Evolutionary conservation across 768 basidiomycete species (phyloP).

Genomic region (Floccularia luteovirens): DNA sequence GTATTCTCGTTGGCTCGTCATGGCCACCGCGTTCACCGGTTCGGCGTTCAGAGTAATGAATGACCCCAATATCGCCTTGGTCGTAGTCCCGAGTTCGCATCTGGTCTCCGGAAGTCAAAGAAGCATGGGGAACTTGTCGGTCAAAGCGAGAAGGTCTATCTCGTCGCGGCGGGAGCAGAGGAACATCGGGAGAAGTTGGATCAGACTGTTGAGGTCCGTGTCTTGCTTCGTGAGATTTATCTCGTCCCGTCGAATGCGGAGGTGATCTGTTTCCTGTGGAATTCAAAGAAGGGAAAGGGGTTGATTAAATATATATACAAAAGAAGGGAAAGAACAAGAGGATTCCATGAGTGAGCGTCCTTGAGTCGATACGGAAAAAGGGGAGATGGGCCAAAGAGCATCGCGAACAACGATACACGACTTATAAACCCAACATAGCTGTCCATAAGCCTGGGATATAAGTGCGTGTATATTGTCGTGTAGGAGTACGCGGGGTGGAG

Average conservation of each 20-base stretch:
- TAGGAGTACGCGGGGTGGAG: constrained; percentile 26
- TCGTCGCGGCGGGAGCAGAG: constrained; percentile 2
- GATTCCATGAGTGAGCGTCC: constrained; percentile 35
- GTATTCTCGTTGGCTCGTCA: too few relatives aligned
- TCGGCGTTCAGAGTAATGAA: too few relatives aligned
- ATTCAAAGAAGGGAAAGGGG: constrained; percentile 24
- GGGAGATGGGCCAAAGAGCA: constrained; percentile 18
- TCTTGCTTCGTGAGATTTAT: background rate
- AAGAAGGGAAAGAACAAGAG: constrained; percentile 23
- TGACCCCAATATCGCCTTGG: too few relatives aligned
- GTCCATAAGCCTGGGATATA: constrained; percentile 12
- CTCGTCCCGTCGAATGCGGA: constrained; percentile 11
- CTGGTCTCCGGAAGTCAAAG: too few relatives aligned
- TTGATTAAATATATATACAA: constrained; percentile 21
- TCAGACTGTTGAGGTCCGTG: constrained; percentile 1
- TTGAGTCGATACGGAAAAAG: constrained; percentile 26
- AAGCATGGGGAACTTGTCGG: constrained; percentile 11
- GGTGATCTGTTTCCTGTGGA: constrained; percentile 43
- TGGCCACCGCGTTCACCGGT: too few relatives aligned
- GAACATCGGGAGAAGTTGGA: background rate
- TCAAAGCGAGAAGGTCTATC: constrained; percentile 7
- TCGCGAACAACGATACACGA: constrained; percentile 15
- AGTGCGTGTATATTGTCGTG: constrained; percentile 11
- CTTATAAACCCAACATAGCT: constrained; percentile 17
- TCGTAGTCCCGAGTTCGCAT: too few relatives aligned